Percentiles rank a stretch among this genome's conserved stretches.
Evolutionary conservation across 2,329 filamentous ascomycete species (phyloP).

Genomic region (Talaromyces sp.): DNA sequence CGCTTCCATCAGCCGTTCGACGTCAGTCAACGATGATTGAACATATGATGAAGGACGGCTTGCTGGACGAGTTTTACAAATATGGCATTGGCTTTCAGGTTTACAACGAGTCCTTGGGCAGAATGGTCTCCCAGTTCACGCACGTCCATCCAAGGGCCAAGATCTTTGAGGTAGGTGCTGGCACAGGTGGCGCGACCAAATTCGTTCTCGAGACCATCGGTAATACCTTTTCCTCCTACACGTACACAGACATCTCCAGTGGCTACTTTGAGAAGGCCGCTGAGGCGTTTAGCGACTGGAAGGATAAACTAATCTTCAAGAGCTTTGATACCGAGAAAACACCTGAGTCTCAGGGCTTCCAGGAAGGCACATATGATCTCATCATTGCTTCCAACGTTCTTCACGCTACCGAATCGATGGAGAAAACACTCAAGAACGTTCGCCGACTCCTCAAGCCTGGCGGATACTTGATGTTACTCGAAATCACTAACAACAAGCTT

Average conservation of each 20-base stretch:
- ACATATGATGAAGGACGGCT: slow-evolving; percentile 28
- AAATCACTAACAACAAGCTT: slow-evolving; percentile 22
- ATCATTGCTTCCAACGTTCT: slow-evolving; percentile 30
- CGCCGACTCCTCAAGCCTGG: slow-evolving; percentile 30
- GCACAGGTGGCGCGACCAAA: too few relatives aligned
- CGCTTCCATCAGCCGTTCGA: slow-evolving; percentile 28
- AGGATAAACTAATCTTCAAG: slow-evolving; percentile 17
- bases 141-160: slow-evolving; percentile 38
- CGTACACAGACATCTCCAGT: slow-evolving; percentile 18
- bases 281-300: neutral
- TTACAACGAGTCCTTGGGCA: slow-evolving; percentile 7
- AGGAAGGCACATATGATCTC: slow-evolving; percentile 22
- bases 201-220: too few relatives aligned
- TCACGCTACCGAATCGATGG: slow-evolving; percentile 22
- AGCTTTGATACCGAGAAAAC: slow-evolving; percentile 24
- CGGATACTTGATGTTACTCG: slow-evolving; percentile 42
- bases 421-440: slow-evolving; percentile 19
- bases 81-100: slow-evolving; percentile 16
- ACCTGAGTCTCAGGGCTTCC: slow-evolving; percentile 23
- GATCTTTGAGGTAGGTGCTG: too few relatives aligned
- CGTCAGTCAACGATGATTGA: slow-evolving; percentile 34
- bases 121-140: slow-evolving; percentile 28
- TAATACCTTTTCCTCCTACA: slow-evolving; percentile 10
- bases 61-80: slow-evolving; percentile 32
- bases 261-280: slow-evolving; percentile 15